Evolutionary conservation across 129 eudicot genomes (phyloP).

Genomic region (Erigeron canadensis): DNA sequence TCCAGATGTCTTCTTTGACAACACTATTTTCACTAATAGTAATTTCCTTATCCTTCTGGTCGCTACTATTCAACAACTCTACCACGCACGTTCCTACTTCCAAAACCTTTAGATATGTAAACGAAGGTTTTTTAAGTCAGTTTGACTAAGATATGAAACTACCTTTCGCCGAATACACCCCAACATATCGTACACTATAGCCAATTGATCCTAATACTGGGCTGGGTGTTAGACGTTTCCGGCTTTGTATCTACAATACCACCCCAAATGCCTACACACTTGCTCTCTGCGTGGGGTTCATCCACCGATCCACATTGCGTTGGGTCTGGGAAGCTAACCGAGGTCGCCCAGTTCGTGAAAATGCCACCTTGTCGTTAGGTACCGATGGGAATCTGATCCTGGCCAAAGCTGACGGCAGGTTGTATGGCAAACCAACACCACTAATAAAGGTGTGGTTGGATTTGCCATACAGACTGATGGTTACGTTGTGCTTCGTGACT

Average conservation of each 20-base stretch:
- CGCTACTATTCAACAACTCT: conserved; percentile 18
- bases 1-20: conserved; percentile 6
- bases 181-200: conserved; percentile 26
- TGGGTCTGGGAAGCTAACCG: conserved; percentile 71
- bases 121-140: conserved; percentile 39
- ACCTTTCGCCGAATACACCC: conserved; percentile 26
- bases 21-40: not conserved
- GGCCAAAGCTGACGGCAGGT: conserved; percentile 35
- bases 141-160: not conserved
- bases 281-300: conserved; percentile 36
- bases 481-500: conserved; percentile 49
- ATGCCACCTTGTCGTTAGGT: conserved; percentile 42
- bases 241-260: conserved; percentile 51
- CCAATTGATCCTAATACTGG: too few species aligned
- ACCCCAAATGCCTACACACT: conserved; percentile 49
- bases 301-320: not conserved
- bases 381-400: conserved; percentile 50
- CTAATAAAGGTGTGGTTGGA: conserved; percentile 48
- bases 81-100: conserved; percentile 41
- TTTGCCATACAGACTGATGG: conserved; percentile 33
- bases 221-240: conserved; percentile 27
- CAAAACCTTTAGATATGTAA: conserved; percentile 45
- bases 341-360: conserved; percentile 43
- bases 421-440: conserved; percentile 56
- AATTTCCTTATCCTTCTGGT: conserved; percentile 22